Percentiles rank a stretch among this genome's conserved stretches.
Evolutionary conservation across 2,329 filamentous ascomycete genomes (phyloP).

Genomic region (Epichloe hybrida): DNA sequence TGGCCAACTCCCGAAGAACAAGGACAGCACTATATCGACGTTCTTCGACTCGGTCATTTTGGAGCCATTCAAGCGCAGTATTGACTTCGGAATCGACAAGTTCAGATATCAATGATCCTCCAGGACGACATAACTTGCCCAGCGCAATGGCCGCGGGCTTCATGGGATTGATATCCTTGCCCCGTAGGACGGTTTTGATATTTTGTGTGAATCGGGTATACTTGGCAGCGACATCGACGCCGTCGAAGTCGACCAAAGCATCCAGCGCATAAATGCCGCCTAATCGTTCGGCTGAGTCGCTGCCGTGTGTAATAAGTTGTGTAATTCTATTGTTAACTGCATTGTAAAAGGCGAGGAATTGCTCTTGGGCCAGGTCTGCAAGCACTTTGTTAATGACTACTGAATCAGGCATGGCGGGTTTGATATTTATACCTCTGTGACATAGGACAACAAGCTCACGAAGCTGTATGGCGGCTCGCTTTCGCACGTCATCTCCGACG

Average conservation of each 20-base stretch:
- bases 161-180: slow-evolving; percentile 85
- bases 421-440: slow-evolving; percentile 33
- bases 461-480: slow-evolving; percentile 39
- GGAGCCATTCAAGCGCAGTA: slow-evolving; percentile 90
- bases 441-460: slow-evolving; percentile 41
- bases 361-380: slow-evolving; percentile 63
- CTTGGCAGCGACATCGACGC: slow-evolving; percentile 83
- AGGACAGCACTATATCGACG: slow-evolving; percentile 86
- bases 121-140: slow-evolving; percentile 80
- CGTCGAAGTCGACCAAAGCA: slow-evolving; percentile 89
- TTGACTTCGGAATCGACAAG: slow-evolving; percentile 95
- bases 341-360: slow-evolving; percentile 51
- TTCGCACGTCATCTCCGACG: slow-evolving; percentile 34
- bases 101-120: slow-evolving; percentile 86
- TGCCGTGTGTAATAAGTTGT: slow-evolving; percentile 65
- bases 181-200: slow-evolving; percentile 73
- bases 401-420: not conserved
- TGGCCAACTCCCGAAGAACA: slow-evolving; percentile 76
- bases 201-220: slow-evolving; percentile 90
- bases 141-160: slow-evolving; percentile 78
- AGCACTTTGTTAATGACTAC: not conserved
- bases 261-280: slow-evolving; percentile 89
- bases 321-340: slow-evolving; percentile 44
- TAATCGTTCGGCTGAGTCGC: slow-evolving; percentile 75
- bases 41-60: slow-evolving; percentile 87